These are phyloP conservation scores for Rubia tinctorum DNA, from an alignment of 305 asterid genomes.

Conservation along the genomic window DNA sequence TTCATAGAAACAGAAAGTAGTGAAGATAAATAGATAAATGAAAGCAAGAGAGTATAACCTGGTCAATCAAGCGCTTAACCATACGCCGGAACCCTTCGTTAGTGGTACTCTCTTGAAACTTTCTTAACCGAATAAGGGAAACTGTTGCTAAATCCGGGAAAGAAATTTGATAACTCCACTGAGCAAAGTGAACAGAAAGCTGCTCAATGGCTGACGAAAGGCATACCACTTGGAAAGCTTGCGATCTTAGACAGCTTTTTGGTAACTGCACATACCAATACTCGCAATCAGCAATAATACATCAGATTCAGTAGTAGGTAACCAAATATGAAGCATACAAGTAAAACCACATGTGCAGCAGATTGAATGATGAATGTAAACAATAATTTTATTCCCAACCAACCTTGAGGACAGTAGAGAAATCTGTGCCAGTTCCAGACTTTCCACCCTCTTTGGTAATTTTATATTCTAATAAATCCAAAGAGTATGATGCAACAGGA, in stretches of 20 bases:
- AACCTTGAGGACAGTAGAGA: constrained; percentile 65
- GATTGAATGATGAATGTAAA: neutral
- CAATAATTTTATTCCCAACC: constrained; percentile 23
- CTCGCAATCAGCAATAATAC: constrained; percentile 14
- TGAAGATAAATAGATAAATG: neutral
- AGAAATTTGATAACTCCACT: constrained; percentile 88
- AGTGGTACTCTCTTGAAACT: constrained; percentile 48
- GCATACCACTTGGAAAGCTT: constrained; percentile 73
- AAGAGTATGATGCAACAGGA: constrained; percentile 68
- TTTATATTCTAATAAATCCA: constrained; percentile 79
- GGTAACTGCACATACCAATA: constrained; percentile 62
- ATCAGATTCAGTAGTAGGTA: constrained; percentile 10
- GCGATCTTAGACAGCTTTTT: constrained; percentile 62
- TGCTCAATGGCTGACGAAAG: constrained; percentile 57
- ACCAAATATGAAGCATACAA: constrained; percentile 6
- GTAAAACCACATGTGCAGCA: neutral
- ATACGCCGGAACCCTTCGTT: constrained; percentile 55
- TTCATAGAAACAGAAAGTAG: neutral
- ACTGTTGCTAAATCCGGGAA: constrained; percentile 86
- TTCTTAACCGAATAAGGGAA: constrained; percentile 68
- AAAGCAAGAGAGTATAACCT: constrained; percentile 44
- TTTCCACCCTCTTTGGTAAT: constrained; percentile 63
- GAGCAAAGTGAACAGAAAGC: constrained; percentile 68
- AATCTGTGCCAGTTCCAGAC: constrained; percentile 36
- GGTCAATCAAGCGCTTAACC: constrained; percentile 78